A percentile compares a stretch with the other conserved stretches of the same genome.
These are phyloP conservation scores for Perkinsela sp. DNA, from an alignment of 208 protist genomes.

Conservation along the genomic window DNA sequence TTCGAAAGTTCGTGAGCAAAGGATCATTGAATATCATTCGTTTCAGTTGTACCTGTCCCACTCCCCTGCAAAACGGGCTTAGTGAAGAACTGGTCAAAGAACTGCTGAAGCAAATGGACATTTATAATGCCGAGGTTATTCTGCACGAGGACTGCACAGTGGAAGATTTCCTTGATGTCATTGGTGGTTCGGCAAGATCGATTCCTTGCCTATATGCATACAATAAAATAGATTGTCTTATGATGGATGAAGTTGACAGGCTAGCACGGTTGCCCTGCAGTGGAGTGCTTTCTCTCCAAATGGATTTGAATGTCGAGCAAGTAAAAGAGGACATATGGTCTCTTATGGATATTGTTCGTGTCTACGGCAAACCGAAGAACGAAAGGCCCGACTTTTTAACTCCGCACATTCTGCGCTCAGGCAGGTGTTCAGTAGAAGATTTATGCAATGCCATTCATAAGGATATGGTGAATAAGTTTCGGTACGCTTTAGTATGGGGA, in stretches of 20 bases:
- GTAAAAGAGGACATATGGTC: slow-evolving; percentile 82
- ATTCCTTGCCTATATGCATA: slow-evolving; percentile 74
- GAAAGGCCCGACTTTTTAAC: slow-evolving; percentile 74
- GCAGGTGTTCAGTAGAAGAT: slow-evolving; percentile 49
- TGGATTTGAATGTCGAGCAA: slow-evolving; percentile 68
- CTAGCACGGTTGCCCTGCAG: slow-evolving; percentile 61
- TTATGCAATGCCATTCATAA: slow-evolving; percentile 76
- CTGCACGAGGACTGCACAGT: slow-evolving; percentile 78
- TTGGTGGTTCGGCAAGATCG: slow-evolving; percentile 79
- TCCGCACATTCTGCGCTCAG: slow-evolving; percentile 60
- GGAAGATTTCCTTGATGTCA: slow-evolving; percentile 92
- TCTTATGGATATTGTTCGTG: slow-evolving; percentile 75
- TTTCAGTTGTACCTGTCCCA: slow-evolving; percentile 34
- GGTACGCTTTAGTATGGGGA: slow-evolving; percentile 79
- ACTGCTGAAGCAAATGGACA: slow-evolving; percentile 76
- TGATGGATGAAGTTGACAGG: slow-evolving; percentile 81
- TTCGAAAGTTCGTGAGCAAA: slow-evolving; percentile 49
- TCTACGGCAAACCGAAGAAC: slow-evolving; percentile 85
- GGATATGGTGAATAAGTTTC: slow-evolving; percentile 62
- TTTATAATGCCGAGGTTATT: slow-evolving; percentile 82
- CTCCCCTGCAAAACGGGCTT: slow-evolving; percentile 40
- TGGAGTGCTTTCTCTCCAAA: slow-evolving; percentile 51
- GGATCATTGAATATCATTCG: slow-evolving; percentile 66
- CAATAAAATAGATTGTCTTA: slow-evolving; percentile 86
- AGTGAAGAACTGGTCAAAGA: slow-evolving; percentile 63